These are phyloP conservation scores for Suhomyces kunorum DNA, from an alignment of 1,139 yeast genomes.

Conservation along the genomic window DNA sequence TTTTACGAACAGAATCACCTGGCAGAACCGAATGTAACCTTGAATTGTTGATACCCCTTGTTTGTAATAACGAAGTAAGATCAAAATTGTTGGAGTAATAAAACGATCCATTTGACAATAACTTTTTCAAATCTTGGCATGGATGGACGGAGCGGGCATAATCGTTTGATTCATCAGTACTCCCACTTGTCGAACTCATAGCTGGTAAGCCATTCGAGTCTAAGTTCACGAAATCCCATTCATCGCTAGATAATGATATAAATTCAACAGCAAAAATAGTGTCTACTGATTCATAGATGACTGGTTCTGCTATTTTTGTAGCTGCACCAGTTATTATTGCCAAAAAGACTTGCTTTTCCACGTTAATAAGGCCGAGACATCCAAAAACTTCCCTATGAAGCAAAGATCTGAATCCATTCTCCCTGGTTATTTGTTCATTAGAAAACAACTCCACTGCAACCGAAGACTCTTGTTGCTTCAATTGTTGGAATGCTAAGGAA, in stretches of 20 bases:
- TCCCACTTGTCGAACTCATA: conserved; percentile 8
- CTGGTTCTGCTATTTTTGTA: conserved; percentile 79
- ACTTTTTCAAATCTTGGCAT: conserved; percentile 73
- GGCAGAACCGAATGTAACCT: conserved; percentile 24
- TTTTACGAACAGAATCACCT: conserved; percentile 24
- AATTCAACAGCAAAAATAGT: conserved; percentile 84
- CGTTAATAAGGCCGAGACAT: conserved; percentile 77
- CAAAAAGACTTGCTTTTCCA: conserved; percentile 66
- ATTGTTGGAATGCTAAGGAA: conserved; percentile 50
- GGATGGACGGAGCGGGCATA: conserved; percentile 64
- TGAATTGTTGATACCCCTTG: conserved; percentile 53
- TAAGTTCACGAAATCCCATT: conserved; percentile 78
- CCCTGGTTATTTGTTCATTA: conserved; percentile 39
- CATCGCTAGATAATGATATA: conserved; percentile 65
- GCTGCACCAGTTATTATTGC: conserved; percentile 77
- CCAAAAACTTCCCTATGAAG: conserved; percentile 68
- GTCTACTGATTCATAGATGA: conserved; percentile 76
- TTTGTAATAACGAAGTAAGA: conserved; percentile 78
- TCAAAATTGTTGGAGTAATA: conserved; percentile 93
- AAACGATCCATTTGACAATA: conserved; percentile 84
- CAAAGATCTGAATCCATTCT: conserved; percentile 49
- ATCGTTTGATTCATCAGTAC: conserved; percentile 24
- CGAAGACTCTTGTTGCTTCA: conserved; percentile 28
- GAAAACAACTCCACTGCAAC: conserved; percentile 57
- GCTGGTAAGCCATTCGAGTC: conserved; percentile 64